A percentile compares a stretch with the other conserved stretches of the same genome.
Conservation (phyloP, 1,139 yeast genomes). For the Hanseniaspora gamundiae region DNA sequence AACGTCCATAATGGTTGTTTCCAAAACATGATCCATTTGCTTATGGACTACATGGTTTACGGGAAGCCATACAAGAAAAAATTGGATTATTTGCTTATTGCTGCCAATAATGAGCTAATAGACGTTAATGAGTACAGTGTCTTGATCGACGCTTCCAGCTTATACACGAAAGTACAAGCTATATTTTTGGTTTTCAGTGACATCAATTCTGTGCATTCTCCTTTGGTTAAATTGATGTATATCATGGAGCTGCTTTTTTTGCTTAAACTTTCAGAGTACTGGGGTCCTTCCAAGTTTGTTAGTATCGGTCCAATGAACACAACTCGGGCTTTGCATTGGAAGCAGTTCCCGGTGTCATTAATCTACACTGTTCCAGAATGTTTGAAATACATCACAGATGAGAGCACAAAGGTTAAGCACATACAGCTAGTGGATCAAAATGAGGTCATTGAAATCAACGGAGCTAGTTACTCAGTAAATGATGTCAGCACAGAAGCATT, state of each 20-base stretch:
- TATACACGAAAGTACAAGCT: background rate
- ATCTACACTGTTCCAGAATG: background rate
- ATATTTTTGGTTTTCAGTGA: background rate
- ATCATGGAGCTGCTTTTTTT: background rate
- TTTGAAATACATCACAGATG: background rate
- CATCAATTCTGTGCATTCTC: background rate
- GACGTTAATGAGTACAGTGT: constrained; percentile 4
- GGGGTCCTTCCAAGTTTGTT: background rate
- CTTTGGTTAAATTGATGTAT: background rate
- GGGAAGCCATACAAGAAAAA: constrained; percentile 31
- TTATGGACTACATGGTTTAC: constrained; percentile 22
- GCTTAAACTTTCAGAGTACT: background rate
- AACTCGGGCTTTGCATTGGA: background rate
- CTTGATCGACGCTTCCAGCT: background rate
- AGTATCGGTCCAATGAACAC: background rate
- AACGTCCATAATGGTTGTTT: background rate
- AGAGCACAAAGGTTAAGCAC: background rate
- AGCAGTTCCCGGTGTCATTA: background rate
- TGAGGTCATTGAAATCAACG: background rate
- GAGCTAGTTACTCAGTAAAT: constrained; percentile 13
- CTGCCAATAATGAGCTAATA: constrained; percentile 23
- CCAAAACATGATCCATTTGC: constrained; percentile 18
- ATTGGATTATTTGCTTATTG: constrained; percentile 12
- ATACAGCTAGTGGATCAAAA: background rate
- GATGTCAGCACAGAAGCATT: background rate